Conservation (phyloP, 2,329 filamentous ascomycete species). For the Paecilomyces fulvus region DNA sequence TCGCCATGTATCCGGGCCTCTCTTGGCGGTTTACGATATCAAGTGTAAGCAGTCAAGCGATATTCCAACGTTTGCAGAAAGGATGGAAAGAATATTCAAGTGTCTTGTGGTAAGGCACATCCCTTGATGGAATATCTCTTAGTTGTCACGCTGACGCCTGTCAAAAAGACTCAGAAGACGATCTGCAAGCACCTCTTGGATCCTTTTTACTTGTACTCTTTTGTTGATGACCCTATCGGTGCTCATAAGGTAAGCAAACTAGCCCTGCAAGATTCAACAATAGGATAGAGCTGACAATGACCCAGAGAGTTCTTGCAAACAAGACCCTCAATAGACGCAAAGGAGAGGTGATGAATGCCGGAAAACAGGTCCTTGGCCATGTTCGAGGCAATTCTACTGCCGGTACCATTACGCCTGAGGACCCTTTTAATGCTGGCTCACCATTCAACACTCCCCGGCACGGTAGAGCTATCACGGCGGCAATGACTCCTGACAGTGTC, state of each 20-base stretch:
- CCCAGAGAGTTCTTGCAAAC: constrained; percentile 22
- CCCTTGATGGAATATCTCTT: background rate
- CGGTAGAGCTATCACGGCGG: background rate
- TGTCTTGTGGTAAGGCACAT: constrained; percentile 8
- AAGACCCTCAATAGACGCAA: constrained; percentile 25
- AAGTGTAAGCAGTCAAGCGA: constrained; percentile 13
- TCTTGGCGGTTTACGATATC: constrained; percentile 15
- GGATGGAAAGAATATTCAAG: constrained; percentile 11
- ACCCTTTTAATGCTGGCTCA: background rate
- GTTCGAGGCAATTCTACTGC: background rate
- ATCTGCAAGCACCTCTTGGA: constrained; percentile 34
- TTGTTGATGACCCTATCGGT: constrained; percentile 29
- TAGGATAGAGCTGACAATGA: background rate
- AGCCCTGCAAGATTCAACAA: background rate
- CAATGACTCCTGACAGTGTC: background rate
- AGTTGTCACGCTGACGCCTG: background rate
- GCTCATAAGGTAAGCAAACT: constrained; percentile 10
- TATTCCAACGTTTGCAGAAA: constrained; percentile 14
- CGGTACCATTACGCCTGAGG: background rate
- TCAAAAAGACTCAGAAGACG: constrained; percentile 22
- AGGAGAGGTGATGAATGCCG: constrained; percentile 21
- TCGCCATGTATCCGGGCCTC: constrained; percentile 17
- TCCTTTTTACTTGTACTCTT: constrained; percentile 20
- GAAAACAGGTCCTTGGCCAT: constrained; percentile 17
- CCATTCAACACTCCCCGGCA: background rate